Evolutionary conservation across 2,329 filamentous ascomycete genomes (phyloP), one percentile per base, ranked within the genome.

Genomic region (Arthrinium puccinioides): DNA sequence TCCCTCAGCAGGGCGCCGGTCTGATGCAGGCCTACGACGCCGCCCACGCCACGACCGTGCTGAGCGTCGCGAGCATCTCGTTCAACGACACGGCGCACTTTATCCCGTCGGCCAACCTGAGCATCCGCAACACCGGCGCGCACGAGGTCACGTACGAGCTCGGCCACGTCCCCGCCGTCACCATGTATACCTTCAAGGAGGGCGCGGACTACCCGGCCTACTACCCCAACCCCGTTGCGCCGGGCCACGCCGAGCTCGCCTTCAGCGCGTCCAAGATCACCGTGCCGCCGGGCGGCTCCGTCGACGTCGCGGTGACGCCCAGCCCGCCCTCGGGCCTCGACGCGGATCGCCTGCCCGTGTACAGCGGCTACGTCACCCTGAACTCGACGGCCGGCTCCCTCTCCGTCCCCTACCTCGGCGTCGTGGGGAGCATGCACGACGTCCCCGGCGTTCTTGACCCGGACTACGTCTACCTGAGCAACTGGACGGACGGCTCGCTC

Each of bases 281-380:
- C 4, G 47, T 63, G 32, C 47, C 53, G 16, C 51, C 55, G 13
- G 48, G 47, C 5, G 43, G 37, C 21, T 44, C 45, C 16, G 58
- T 61, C 4, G 62, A 61, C 7, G 52, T 60, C 44, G 58, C 61
- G 16, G 56, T 78, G 34, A 69, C 63, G 1, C 49, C 76, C 3
- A 64, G 59, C 1, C 59, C 64, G 1, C 69, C 69, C 1, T 41
- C 47, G 5, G n/a, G n/a, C n/a, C 46, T 69, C 3, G 52, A 67
- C 29, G 51, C 55, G 18, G 44, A 52, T n/a, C 64, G 61, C 21
- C 53, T 71, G 16, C 65, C 67, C 3, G 61, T 71, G 18, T 72
- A 69, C 50, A 67, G 64, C 8, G 69, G 69, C 20, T 70, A 67
- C 52, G 56, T 71, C 37, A 55, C 62, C 33, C 54, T 72, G 40